Conservation (phyloP, 495 filamentous ascomycete genomes). For the Symbiotaphrina buchneri region DNA sequence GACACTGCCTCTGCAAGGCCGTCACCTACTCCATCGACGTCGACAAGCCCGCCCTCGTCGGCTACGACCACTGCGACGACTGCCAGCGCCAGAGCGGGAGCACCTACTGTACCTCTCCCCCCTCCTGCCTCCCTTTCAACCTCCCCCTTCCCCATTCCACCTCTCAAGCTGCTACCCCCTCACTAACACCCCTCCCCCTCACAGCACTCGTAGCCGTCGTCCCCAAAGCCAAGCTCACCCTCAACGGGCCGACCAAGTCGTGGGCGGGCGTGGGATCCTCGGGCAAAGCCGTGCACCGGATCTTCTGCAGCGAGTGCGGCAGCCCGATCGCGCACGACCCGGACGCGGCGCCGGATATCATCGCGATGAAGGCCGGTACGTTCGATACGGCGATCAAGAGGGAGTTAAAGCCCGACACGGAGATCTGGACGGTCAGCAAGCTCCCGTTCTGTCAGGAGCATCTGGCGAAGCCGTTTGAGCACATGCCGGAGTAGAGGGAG, state of each 20-base stretch:
- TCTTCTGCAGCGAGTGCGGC: constrained; percentile 48
- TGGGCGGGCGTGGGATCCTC: constrained; percentile 29
- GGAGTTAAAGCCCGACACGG: constrained; percentile 41
- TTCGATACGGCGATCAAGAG: constrained; percentile 40
- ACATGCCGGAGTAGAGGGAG: constrained; percentile 39
- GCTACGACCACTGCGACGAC: constrained; percentile 51
- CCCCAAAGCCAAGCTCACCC: no score
- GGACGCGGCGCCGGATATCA: constrained; percentile 40
- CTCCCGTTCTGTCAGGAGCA: constrained; percentile 45
- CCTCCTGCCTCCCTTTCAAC: neutral
- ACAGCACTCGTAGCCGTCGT: no score
- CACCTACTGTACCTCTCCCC: constrained; percentile 31
- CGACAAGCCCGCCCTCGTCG: constrained; percentile 28
- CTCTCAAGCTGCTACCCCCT: no score
- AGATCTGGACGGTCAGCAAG: constrained; percentile 48
- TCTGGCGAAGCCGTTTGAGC: constrained; percentile 31
- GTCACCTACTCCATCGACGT: constrained; percentile 38
- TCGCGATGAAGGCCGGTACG: constrained; percentile 43
- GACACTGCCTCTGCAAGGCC: constrained; percentile 48
- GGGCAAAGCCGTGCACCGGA: constrained; percentile 34
- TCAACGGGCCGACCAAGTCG: no score
- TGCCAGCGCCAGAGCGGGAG: constrained; percentile 48
- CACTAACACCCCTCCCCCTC: no score
- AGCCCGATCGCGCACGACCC: constrained; percentile 49
- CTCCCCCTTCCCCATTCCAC: no score